phyloP scores from a whole-genome alignment of 345 rosid species.

The Eucalyptus dawsonii region DNA sequence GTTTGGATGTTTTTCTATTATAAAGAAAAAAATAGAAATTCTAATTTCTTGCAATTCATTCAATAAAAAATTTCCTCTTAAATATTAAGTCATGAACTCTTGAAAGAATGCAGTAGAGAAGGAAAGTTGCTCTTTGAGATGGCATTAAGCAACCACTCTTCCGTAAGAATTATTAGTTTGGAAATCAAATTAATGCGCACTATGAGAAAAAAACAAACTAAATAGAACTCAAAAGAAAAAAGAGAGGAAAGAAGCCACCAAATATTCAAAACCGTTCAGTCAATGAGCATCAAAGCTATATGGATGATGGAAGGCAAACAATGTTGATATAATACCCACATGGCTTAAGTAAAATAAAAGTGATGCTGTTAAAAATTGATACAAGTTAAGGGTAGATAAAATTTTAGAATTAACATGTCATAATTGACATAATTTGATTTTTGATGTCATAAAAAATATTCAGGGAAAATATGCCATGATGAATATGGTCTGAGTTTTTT shows the following conservation, averaged over 20 bases:
- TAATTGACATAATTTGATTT: too few species aligned
- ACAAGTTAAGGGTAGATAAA: too few species aligned
- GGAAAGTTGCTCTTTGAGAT: neutral
- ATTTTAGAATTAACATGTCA: neutral
- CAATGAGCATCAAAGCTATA: neutral
- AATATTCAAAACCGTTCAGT: too few species aligned
- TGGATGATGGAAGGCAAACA: neutral
- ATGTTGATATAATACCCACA: neutral
- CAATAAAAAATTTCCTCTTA: too few species aligned
- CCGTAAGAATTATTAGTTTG: neutral
- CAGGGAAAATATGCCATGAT: rapidly evolving
- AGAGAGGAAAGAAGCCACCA: neutral
- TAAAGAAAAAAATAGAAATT: neutral
- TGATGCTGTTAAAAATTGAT: rapidly evolving
- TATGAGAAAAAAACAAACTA: neutral
- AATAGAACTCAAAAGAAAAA: neutral
- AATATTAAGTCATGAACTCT: too few species aligned
- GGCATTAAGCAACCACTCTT: neutral
- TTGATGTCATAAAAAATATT: too few species aligned
- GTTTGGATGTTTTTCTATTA: too few species aligned
- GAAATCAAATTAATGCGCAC: neutral
- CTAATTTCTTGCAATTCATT: neutral
- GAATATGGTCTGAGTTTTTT: rapidly evolving
- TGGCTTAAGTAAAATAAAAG: too few species aligned
- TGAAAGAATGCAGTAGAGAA: neutral